A percentile compares a stretch with the other conserved stretches of the same genome.
phyloP scores from a whole-genome alignment of 2,329 filamentous ascomycete genomes.

The Arthroderma sp. region DNA sequence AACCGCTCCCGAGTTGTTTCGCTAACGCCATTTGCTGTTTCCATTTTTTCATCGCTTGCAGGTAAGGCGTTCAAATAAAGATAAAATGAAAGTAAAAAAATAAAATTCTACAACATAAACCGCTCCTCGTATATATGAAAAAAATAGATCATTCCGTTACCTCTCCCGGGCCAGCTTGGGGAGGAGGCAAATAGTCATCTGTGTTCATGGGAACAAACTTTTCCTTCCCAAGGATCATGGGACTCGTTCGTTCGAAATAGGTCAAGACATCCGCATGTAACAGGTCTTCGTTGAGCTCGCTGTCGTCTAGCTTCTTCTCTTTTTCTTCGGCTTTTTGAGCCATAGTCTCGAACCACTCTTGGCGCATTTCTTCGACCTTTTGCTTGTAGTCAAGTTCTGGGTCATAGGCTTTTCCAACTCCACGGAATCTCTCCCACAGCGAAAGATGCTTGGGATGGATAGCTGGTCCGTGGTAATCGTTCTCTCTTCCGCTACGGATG shows the following conservation, averaged over 20 bases:
- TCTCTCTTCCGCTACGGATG: conserved; percentile 61
- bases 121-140: neutral
- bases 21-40: too few species aligned
- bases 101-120: neutral
- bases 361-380: conserved; percentile 71
- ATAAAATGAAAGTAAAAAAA: neutral
- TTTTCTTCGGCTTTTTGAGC: conserved; percentile 39
- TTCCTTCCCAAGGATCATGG: conserved; percentile 9
- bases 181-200: conserved; percentile 4
- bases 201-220: neutral
- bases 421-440: conserved; percentile 70
- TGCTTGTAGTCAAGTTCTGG: conserved; percentile 68
- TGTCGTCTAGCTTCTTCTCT: conserved; percentile 25
- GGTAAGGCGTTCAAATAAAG: too few species aligned
- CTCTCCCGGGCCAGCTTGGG: conserved; percentile 5
- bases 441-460: conserved; percentile 82
- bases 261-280: conserved; percentile 37
- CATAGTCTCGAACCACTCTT: conserved; percentile 40
- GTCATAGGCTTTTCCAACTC: conserved; percentile 70
- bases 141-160: conserved; percentile 3
- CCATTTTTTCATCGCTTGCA: too few species aligned
- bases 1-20: too few species aligned
- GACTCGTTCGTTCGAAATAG: conserved; percentile 41
- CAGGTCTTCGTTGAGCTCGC: conserved; percentile 33
- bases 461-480: conserved; percentile 86